A percentile compares a stretch with the other conserved stretches of the same genome.
Conservation (phyloP, 73 alveolate genomes). For the Tetrahymena malaccensis region DNA sequence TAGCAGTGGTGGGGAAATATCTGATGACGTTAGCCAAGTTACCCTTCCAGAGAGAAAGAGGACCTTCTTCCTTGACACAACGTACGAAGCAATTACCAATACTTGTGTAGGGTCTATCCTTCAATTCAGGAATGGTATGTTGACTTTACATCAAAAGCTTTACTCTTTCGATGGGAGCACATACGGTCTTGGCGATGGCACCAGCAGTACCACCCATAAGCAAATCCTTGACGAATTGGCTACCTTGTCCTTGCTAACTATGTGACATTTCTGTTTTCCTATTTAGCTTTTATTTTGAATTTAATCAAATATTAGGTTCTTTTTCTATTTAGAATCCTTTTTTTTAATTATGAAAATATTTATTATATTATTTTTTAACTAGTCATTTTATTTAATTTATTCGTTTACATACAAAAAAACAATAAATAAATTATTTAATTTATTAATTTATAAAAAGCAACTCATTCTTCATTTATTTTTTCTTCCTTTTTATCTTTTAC, state of each 20-base stretch:
- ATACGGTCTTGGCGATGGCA: constrained; percentile 59
- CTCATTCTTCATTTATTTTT: neutral
- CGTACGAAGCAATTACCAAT: constrained; percentile 52
- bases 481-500: neutral
- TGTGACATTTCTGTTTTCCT: constrained; percentile 9
- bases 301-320: neutral
- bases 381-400: neutral
- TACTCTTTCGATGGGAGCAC: constrained; percentile 67
- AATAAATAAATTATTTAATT: too few relatives aligned
- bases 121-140: constrained; percentile 44
- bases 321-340: neutral
- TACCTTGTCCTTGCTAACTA: neutral
- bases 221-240: constrained; percentile 35
- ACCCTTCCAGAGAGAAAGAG: constrained; percentile 61
- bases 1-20: constrained; percentile 69
- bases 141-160: constrained; percentile 56
- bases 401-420: neutral
- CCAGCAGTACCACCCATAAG: constrained; percentile 62
- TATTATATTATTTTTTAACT: neutral
- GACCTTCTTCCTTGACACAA: constrained; percentile 60
- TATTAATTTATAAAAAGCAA: too few relatives aligned
- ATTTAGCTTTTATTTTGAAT: neutral
- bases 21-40: constrained; percentile 50
- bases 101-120: constrained; percentile 41
- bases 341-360: neutral